These are phyloP conservation scores for Crithidia expoeki DNA, from an alignment of 208 protist species.

Conservation along the genomic window DNA sequence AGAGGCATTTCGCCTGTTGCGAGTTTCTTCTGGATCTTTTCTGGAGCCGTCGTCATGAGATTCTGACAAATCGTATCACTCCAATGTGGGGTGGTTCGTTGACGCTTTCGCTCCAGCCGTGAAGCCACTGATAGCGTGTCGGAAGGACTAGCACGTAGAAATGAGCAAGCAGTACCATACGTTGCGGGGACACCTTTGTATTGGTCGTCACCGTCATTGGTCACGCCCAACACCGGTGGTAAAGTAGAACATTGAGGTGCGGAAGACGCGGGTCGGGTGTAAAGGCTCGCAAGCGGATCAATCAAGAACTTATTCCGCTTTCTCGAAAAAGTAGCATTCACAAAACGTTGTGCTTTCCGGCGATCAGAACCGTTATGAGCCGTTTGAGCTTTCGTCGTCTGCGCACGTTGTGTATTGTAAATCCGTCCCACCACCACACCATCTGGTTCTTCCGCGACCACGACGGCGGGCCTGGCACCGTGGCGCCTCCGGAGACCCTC, in stretches of 20 bases:
- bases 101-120: neutral
- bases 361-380: neutral
- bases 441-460: neutral
- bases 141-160: no score
- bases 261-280: neutral
- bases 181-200: no score
- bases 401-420: neutral
- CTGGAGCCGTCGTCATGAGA: no score
- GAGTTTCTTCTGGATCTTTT: no score
- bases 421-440: neutral
- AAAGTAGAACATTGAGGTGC: neutral
- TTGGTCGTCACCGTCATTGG: no score
- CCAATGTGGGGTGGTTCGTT: neutral
- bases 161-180: neutral
- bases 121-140: no score
- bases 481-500: conserved; percentile 4
- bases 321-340: neutral
- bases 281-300: neutral
- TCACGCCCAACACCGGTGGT: neutral
- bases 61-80: no score
- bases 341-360: neutral
- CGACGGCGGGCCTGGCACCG: neutral
- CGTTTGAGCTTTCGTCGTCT: neutral
- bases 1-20: no score
- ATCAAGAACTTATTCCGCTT: neutral